These are phyloP conservation scores for Oryza australiensis DNA, from an alignment of 176 grass and related monocot species.

Conservation along the genomic window DNA sequence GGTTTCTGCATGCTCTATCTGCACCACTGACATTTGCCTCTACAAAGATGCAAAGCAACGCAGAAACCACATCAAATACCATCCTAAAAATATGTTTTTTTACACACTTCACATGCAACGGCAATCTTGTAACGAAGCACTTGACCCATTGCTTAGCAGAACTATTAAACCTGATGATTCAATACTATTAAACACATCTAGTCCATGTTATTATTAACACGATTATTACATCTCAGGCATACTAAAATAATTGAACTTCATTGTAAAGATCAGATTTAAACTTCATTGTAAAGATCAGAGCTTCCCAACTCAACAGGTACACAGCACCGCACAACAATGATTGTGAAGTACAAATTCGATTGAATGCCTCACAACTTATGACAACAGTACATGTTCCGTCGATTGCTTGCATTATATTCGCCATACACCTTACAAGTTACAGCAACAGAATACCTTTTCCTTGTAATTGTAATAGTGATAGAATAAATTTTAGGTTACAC, in stretches of 20 bases:
- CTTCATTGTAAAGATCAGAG: background rate
- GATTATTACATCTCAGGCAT: background rate
- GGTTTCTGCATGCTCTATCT: slow-evolving; percentile 88
- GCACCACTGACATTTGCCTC: slow-evolving; percentile 97
- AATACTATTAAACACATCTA: background rate
- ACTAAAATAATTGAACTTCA: background rate
- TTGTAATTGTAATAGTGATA: background rate
- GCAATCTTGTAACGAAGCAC: background rate
- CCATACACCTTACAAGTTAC: background rate
- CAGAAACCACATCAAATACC: slow-evolving; percentile 9
- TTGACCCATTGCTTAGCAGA: background rate
- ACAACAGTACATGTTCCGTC: background rate
- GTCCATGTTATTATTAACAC: background rate
- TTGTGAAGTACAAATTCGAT: background rate
- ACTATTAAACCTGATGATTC: background rate
- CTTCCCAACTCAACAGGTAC: background rate
- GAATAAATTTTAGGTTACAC: background rate
- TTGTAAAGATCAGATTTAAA: background rate
- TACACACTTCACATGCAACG: background rate
- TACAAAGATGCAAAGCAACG: slow-evolving; percentile 41
- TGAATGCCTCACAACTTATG: background rate
- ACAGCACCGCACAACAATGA: background rate
- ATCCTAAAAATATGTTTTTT: background rate
- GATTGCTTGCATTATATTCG: background rate
- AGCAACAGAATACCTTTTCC: background rate